Evolutionary conservation across 169 alveolate genomes (phyloP).

Genomic region (Babesia caballi): DNA sequence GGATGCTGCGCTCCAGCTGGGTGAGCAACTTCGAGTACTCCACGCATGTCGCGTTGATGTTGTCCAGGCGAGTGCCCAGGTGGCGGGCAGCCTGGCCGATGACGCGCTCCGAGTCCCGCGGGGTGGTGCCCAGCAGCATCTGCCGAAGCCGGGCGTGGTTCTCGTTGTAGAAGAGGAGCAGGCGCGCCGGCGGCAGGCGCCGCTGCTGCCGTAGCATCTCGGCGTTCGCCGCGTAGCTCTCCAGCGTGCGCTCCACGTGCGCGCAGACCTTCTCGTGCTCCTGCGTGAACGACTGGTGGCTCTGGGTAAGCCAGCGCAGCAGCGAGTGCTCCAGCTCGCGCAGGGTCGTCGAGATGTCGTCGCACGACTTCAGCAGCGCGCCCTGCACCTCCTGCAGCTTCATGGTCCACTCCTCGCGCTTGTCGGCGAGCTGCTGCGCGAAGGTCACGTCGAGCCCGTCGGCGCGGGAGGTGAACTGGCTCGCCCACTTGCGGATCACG

Average conservation of each 20-base stretch:
- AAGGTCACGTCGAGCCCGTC: slow-evolving; percentile 67
- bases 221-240: slow-evolving; percentile 33
- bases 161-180: slow-evolving; percentile 45
- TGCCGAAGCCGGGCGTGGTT: slow-evolving; percentile 29
- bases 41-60: slow-evolving; percentile 8
- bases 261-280: slow-evolving; percentile 27
- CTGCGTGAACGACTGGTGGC: slow-evolving; percentile 2
- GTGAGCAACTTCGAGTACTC: slow-evolving; percentile 9
- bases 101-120: slow-evolving; percentile 43
- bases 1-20: slow-evolving; percentile 18
- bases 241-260: slow-evolving; percentile 20
- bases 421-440: slow-evolving; percentile 67
- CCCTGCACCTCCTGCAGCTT: slow-evolving; percentile 57
- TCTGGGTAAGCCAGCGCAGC: slow-evolving; percentile 30
- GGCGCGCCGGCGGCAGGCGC: slow-evolving; percentile 6
- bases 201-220: slow-evolving; percentile 52
- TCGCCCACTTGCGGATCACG: slow-evolving; percentile 70
- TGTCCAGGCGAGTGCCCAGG: slow-evolving; percentile 19
- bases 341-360: slow-evolving; percentile 13
- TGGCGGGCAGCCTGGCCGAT: slow-evolving; percentile 21
- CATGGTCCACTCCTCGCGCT: slow-evolving; percentile 70
- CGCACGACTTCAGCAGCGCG: slow-evolving; percentile 6
- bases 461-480: slow-evolving; percentile 56
- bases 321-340: slow-evolving; percentile 7
- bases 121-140: slow-evolving; percentile 50